Evolutionary conservation across 192 early-diverging fungal species (phyloP), one percentile per base, ranked within the genome.

Genomic region (Backusella sp.): DNA sequence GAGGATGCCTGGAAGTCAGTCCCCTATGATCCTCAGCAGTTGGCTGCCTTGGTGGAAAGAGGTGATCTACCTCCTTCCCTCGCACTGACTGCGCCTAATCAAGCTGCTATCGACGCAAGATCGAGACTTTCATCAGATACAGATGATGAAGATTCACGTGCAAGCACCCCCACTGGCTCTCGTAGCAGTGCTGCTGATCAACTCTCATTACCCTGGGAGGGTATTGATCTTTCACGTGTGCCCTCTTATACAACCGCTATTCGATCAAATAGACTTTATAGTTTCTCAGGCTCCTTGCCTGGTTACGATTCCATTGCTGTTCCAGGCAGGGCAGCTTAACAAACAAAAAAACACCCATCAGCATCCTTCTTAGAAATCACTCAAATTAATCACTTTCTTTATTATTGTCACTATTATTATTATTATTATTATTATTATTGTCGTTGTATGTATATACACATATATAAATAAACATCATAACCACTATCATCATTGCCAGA

Each of bases 201-300:
- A 34, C 36, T 56, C 15, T 30, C 67, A 8, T 66, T 78, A 66
- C 77, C 72, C 12, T 79, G 76, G 68, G 26, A 77, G 17, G 73
- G 75, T 21, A 66, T 77, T n/a, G 80, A 81, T 72, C 59, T 81
- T 1, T 77, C 76, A 19, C 76, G 80, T 30, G 80, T 81, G 7
- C 80, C 80, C 1, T 81, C 80, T 17, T 81, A 81, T 49, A 77
- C 76, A 8, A 81, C 80, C 26, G 80, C 80, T 23, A 66, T 76
- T 36, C 66, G 73, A n/a, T 68, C 73, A 53, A 77, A 73, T 59
- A 73, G 73, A 9, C 35, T 77, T 30, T 69, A 76, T 65, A 77
- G 75, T 42, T 76, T 73, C 62, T 69, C 72, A 8, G 72, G 73
- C 19, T 66, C 71, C 6, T 56, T 81, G 44, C 80, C 80, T 15